Percentiles rank a stretch among this genome's conserved stretches.
phyloP scores from a whole-genome alignment of 2,329 filamentous ascomycete species.

The Ilyonectria sp. region DNA sequence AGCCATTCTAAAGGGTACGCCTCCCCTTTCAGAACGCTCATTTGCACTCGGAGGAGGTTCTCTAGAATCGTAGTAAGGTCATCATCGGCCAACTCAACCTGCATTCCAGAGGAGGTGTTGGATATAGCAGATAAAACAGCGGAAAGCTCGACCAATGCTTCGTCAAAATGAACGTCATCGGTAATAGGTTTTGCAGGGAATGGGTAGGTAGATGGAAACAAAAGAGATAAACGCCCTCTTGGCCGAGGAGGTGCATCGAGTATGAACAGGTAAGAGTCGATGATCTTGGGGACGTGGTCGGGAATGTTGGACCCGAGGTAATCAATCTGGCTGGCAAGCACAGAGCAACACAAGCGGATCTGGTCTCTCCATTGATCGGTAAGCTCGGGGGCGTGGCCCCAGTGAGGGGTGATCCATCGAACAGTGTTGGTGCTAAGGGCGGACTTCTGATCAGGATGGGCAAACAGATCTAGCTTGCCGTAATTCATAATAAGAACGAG shows the following conservation, averaged over 20 bases:
- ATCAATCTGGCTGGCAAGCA: conserved; percentile 88
- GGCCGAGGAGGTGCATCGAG: conserved; percentile 67
- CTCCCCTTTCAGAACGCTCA: conserved; percentile 90
- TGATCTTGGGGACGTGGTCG: conserved; percentile 90
- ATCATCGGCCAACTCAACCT: conserved; percentile 81
- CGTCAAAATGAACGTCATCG: conserved; percentile 79
- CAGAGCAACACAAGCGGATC: conserved; percentile 92
- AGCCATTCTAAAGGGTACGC: conserved; percentile 93
- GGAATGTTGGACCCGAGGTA: conserved; percentile 86
- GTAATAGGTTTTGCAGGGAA: conserved; percentile 83
- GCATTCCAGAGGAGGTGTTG: conserved; percentile 78
- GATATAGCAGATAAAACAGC: conserved; percentile 88
- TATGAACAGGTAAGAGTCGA: conserved; percentile 89
- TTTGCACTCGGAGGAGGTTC: conserved; percentile 85
- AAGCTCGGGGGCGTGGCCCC: conserved; percentile 82
- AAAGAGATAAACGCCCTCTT: conserved; percentile 82
- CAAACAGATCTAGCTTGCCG: conserved; percentile 85
- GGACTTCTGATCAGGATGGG: conserved; percentile 80
- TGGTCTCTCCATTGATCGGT: conserved; percentile 93
- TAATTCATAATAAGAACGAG: conserved; percentile 94
- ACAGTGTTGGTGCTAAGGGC: conserved; percentile 86
- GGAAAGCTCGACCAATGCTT: conserved; percentile 89
- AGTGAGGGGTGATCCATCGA: conserved; percentile 93
- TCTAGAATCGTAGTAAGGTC: conserved; percentile 83
- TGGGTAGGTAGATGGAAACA: conserved; percentile 92